Conservation (phyloP, 139 green algal species). For the Raphidocelis subcapitata region DNA sequence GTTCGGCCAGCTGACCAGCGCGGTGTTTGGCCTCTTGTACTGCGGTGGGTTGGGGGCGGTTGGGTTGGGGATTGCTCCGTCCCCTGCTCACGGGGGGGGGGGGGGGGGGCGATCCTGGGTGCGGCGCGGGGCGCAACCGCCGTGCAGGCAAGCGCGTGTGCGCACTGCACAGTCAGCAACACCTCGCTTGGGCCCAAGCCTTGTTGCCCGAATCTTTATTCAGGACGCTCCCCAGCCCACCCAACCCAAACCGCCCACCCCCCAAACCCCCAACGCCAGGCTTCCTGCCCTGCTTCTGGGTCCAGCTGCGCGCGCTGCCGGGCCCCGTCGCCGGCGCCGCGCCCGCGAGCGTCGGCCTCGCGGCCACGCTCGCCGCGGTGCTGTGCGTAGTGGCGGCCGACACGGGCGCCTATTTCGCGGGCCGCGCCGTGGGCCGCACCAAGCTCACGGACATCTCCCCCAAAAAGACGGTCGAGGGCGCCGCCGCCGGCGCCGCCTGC, state of each 20-base stretch:
- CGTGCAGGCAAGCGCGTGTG: background rate
- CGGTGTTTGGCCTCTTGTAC: conserved; percentile 92
- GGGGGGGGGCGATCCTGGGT: background rate
- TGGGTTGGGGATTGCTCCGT: background rate
- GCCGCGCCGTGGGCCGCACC: conserved; percentile 76
- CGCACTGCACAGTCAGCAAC: no score
- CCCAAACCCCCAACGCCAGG: conserved; percentile 44
- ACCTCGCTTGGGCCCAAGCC: no score
- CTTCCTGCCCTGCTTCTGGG: conserved; percentile 92
- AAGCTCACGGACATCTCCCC: conserved; percentile 83
- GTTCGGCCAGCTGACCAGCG: conserved; percentile 80
- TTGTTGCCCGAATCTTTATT: no score
- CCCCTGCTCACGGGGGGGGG: background rate
- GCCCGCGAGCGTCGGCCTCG: conserved; percentile 67
- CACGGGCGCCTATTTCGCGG: conserved; percentile 81
- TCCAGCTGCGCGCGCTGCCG: conserved; percentile 78
- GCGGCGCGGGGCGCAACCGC: background rate
- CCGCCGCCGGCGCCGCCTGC: conserved; percentile 69
- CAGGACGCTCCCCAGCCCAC: no score
- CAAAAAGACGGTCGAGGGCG: conserved; percentile 96
- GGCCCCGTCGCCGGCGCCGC: background rate
- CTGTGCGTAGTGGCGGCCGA: conserved; percentile 81
- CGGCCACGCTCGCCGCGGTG: conserved; percentile 73
- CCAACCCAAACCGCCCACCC: background rate
- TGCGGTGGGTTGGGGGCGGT: conserved; percentile 64